Evolutionary conservation across 768 basidiomycete genomes (phyloP).

Genomic region (Aureoboletus auriporus): DNA sequence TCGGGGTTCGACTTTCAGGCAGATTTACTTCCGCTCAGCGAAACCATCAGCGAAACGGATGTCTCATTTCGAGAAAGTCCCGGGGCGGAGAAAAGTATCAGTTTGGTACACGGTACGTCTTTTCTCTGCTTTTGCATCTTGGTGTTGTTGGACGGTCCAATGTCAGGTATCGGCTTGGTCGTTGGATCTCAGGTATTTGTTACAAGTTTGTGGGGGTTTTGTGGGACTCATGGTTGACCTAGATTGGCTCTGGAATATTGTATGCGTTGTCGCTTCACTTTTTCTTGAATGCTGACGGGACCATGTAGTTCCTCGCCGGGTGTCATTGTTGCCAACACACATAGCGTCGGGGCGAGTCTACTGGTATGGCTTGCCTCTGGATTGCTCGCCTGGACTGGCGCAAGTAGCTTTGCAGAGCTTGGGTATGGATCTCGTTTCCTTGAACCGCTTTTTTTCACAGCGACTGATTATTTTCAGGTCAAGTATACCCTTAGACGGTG

Average conservation of each 20-base stretch:
- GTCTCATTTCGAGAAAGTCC: constrained; percentile 40
- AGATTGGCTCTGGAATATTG: constrained; percentile 96
- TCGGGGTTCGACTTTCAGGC: constrained; percentile 77
- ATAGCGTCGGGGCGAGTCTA: constrained; percentile 88
- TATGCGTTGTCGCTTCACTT: constrained; percentile 36
- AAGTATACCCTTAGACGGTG: constrained; percentile 41
- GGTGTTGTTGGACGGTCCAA: constrained; percentile 6
- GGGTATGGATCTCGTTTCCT: constrained; percentile 42
- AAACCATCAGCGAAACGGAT: constrained; percentile 72
- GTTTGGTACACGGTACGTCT: constrained; percentile 67
- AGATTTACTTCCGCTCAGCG: constrained; percentile 72
- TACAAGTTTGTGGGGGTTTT: background rate
- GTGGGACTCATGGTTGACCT: constrained; percentile 2
- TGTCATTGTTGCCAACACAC: constrained; percentile 82
- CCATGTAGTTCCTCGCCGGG: constrained; percentile 79
- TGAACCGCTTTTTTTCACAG: constrained; percentile 20
- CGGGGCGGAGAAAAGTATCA: constrained; percentile 73
- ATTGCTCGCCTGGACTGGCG: constrained; percentile 90
- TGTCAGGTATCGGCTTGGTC: constrained; percentile 76
- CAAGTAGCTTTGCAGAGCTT: constrained; percentile 89
- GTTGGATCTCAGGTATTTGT: constrained; percentile 69
- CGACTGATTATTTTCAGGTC: constrained; percentile 16
- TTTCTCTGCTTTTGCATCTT: background rate
- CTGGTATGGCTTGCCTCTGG: constrained; percentile 82
- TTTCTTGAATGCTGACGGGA: background rate